Percentiles rank a stretch among this genome's conserved stretches.
These are phyloP conservation scores for Corymbia calophylla DNA, from an alignment of 441 rosid genomes.

Conservation along the genomic window DNA sequence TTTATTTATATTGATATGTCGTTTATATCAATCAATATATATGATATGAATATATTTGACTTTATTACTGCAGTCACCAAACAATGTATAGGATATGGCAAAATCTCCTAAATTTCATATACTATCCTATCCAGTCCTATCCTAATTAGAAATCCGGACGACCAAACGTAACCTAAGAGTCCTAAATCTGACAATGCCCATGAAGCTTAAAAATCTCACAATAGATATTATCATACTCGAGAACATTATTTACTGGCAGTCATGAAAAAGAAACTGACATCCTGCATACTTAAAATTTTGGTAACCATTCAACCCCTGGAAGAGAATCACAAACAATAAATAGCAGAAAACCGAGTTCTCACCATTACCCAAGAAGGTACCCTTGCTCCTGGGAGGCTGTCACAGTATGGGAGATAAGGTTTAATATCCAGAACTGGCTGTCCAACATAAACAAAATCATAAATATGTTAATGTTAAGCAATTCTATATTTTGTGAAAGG, in stretches of 20 bases:
- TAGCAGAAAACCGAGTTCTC: background rate
- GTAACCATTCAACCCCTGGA: background rate
- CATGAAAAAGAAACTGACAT: background rate
- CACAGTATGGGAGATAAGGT: conserved; percentile 85
- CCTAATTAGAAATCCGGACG: too few relatives aligned
- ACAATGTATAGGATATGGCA: too few relatives aligned
- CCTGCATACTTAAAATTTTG: background rate
- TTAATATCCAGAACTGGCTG: conserved; percentile 89
- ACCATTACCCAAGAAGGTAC: conserved; percentile 86
- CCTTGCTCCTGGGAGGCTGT: conserved; percentile 58
- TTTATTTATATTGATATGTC: too few relatives aligned
- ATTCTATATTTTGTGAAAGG: background rate
- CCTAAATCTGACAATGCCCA: background rate
- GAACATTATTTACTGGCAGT: background rate
- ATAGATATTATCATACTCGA: background rate
- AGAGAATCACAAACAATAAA: background rate
- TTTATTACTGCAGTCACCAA: too few relatives aligned
- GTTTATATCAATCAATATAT: too few relatives aligned
- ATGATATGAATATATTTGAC: too few relatives aligned
- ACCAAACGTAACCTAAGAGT: background rate
- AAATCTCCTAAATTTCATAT: too few relatives aligned
- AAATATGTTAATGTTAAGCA: background rate
- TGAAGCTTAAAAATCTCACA: background rate
- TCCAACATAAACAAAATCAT: conserved; percentile 10
- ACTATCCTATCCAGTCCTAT: too few relatives aligned